Base-by-base conservation (phyloP, 2,329 filamentous ascomycete species). In the Fusarium albosuccineum region DNA sequence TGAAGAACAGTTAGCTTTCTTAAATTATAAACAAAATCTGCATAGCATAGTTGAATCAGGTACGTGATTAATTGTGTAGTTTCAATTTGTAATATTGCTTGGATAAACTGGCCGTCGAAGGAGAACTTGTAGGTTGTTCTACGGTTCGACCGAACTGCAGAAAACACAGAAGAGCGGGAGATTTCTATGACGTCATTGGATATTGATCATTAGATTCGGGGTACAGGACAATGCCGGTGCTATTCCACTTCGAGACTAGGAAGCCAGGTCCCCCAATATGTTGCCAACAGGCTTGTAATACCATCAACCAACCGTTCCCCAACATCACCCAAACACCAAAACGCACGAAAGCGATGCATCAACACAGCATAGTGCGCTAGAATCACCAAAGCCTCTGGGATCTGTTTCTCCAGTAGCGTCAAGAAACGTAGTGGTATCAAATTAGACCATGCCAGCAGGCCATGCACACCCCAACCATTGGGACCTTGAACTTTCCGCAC, bases 331-430 rank as follows among this genome's bases (percentile, higher is more conserved):
- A 64, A 34, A 42, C 51, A 51, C 51, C 60, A 64, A 41, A 62
- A 57, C 0, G n/a, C 33, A 8, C 57, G 37, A 37, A 56, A 57
- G 3, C 34, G 57, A 29, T 62, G 44, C 14, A 64, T 9, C 1
- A 64, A 17, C 13, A 57, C 40, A 0, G 57, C 51, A 9, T 62
- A 62, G 7, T 62, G 50, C 0, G 66, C 53, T 10, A 68, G 26
- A n/a, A 67, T 59, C 1, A 67, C 64, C 0, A 67, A 39, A 5
- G 64, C 60, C 13, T 68, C 66, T 0, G 64, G 66, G 0, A 41
- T 59, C 3, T 53, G 49, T 11, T 67, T 59, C 2, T 62, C 50
- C 6, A 68, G n/a, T 1, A 55, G 39, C 1, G 44, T 51, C 2
- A 68, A 13, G 22, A 53, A 67, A 5, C n/a, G 60, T 33, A 16